Evolutionary conservation across 169 alveolate genomes (phyloP).

Genomic region (Theileria orientalis): DNA sequence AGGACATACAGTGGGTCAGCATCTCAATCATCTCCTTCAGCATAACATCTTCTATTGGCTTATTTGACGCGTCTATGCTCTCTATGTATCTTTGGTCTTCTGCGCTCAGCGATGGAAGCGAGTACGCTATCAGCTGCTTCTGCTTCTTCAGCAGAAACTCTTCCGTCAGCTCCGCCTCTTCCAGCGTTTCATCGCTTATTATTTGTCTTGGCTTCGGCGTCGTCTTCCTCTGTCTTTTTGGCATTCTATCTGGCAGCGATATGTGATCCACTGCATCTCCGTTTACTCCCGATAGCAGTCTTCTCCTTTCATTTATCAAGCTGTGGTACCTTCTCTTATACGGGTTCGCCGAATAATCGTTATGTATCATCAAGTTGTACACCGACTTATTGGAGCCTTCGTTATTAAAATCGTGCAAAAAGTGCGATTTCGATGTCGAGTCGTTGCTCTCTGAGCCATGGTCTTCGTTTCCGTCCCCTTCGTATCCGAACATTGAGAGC

Average conservation of each 20-base stretch:
- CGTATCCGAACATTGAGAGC: not conserved
- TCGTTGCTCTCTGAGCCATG: not conserved
- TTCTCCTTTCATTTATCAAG: slow-evolving; percentile 24
- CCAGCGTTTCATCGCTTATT: not conserved
- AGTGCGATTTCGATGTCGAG: not conserved
- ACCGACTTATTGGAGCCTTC: slow-evolving; percentile 1
- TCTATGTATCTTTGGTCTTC: not conserved
- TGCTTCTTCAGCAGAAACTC: not conserved
- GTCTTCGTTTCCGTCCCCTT: not conserved
- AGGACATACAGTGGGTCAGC: not conserved
- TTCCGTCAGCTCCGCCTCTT: not conserved
- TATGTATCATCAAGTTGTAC: slow-evolving; percentile 18
- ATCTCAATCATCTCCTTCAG: not conserved
- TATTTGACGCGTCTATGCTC: not conserved
- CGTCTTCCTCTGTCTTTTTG: not conserved
- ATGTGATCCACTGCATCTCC: not conserved
- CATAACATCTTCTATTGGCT: not conserved
- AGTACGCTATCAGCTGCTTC: not conserved
- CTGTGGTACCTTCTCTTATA: slow-evolving; percentile 45
- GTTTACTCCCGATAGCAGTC: not conserved
- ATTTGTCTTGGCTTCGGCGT: not conserved
- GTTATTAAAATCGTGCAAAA: not conserved
- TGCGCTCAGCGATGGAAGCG: not conserved
- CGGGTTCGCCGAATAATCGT: slow-evolving; percentile 49
- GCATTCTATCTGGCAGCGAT: not conserved